These are phyloP conservation scores for Coriolopsis trogii DNA, from an alignment of 1,284 basidiomycete genomes.

Conservation along the genomic window DNA sequence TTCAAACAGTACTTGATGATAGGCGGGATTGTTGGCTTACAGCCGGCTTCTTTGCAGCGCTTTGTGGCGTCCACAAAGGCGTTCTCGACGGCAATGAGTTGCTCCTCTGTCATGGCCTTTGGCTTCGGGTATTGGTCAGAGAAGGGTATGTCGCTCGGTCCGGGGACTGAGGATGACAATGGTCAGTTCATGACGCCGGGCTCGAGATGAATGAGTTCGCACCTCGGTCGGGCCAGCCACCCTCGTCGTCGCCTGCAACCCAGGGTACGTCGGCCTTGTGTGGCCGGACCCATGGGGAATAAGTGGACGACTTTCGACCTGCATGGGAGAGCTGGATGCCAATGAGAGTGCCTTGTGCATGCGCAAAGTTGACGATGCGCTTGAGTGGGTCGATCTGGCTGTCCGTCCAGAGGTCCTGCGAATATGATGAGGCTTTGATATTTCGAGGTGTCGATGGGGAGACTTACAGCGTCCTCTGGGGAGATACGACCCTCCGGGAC, in stretches of 20 bases:
- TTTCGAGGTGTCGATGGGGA: too few relatives aligned
- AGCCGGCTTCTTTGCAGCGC: conserved; percentile 65
- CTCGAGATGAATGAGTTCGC: neutral
- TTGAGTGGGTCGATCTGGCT: conserved; percentile 70
- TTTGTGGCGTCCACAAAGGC: conserved; percentile 68
- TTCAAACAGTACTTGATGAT: neutral
- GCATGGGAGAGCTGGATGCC: conserved; percentile 85
- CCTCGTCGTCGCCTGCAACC: conserved; percentile 47
- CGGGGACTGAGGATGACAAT: conserved; percentile 40
- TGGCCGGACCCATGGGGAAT: conserved; percentile 58
- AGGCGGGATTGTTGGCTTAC: conserved; percentile 41
- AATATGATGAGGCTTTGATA: neutral
- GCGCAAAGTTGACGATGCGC: conserved; percentile 76
- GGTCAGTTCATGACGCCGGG: neutral
- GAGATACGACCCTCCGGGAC: conserved; percentile 66
- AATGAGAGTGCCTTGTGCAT: conserved; percentile 69
- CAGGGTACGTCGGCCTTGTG: conserved; percentile 31
- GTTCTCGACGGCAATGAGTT: conserved; percentile 64
- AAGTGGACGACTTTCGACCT: conserved; percentile 70
- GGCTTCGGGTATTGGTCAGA: conserved; percentile 51
- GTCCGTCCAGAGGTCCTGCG: conserved; percentile 75
- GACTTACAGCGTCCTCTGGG: conserved; percentile 40
- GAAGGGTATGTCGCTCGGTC: conserved; percentile 58
- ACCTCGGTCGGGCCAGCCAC: conserved; percentile 75
- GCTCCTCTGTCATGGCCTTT: conserved; percentile 51